phyloP scores from a whole-genome alignment of 2,329 filamentous ascomycete species.

The Cercospora berteroae region DNA sequence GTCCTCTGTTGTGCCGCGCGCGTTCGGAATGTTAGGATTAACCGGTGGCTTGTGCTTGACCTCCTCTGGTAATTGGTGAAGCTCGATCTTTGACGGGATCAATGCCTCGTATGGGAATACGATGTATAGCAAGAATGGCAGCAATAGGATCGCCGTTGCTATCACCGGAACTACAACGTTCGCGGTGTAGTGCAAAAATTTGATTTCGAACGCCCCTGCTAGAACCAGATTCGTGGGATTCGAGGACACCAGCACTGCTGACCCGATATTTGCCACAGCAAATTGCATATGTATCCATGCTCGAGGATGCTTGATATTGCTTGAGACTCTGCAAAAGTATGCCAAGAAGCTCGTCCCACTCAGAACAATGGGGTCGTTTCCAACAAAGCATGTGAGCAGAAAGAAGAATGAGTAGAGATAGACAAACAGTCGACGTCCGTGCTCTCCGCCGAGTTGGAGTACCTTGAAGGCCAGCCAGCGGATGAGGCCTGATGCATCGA shows the following conservation, averaged over 20 bases:
- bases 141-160: conserved; percentile 65
- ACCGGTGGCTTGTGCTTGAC: conserved; percentile 57
- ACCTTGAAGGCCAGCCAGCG: conserved; percentile 69
- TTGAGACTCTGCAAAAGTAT: conserved; percentile 73
- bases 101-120: conserved; percentile 64
- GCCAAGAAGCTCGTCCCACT: conserved; percentile 72
- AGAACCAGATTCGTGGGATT: conserved; percentile 76
- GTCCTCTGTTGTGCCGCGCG: conserved; percentile 56
- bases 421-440: conserved; percentile 68
- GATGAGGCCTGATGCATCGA: conserved; percentile 72
- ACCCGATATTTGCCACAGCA: conserved; percentile 69
- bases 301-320: conserved; percentile 67
- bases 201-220: conserved; percentile 69
- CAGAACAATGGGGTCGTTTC: conserved; percentile 72
- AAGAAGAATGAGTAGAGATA: conserved; percentile 75
- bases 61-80: conserved; percentile 64
- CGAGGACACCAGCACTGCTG: conserved; percentile 72
- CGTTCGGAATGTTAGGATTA: conserved; percentile 70
- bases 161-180: conserved; percentile 74
- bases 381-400: conserved; percentile 63
- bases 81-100: conserved; percentile 64
- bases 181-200: conserved; percentile 71
- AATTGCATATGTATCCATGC: conserved; percentile 75
- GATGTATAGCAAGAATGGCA: conserved; percentile 68
- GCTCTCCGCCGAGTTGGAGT: conserved; percentile 63